These are phyloP conservation scores for Spathaspora sp. DNA, from an alignment of 805 yeast species.

Conservation along the genomic window DNA sequence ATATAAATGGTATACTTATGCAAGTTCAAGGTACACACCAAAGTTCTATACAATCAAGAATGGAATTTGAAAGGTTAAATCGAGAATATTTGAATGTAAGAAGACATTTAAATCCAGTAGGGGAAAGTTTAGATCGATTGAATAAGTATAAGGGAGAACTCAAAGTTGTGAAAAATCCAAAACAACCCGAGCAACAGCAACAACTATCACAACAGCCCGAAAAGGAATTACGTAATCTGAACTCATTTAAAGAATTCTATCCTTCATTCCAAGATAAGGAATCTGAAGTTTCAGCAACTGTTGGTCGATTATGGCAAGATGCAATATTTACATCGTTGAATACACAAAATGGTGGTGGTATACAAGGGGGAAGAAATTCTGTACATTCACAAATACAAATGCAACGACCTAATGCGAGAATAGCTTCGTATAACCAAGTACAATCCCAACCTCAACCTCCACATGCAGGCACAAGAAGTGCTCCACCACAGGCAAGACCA, in stretches of 20 bases:
- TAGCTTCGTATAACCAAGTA: slow-evolving; percentile 4
- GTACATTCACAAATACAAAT: slow-evolving; percentile 8
- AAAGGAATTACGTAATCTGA: slow-evolving; percentile 15
- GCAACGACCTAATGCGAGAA: slow-evolving; percentile 6
- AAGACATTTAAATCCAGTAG: slow-evolving; percentile 67
- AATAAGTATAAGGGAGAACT: slow-evolving; percentile 23
- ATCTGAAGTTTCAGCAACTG: slow-evolving; percentile 18
- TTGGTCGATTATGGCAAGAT: slow-evolving; percentile 39
- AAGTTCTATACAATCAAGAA: slow-evolving; percentile 56
- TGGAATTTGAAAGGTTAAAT: slow-evolving; percentile 77
- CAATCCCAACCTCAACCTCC: neutral
- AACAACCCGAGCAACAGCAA: slow-evolving; percentile 4
- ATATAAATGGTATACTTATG: slow-evolving; percentile 24
- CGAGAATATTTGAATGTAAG: slow-evolving; percentile 70
- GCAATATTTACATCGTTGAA: slow-evolving; percentile 22
- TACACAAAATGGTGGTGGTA: slow-evolving; percentile 5
- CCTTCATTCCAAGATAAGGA: slow-evolving; percentile 29
- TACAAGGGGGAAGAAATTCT: slow-evolving; percentile 3
- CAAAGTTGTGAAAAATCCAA: slow-evolving; percentile 19
- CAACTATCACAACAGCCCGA: neutral
- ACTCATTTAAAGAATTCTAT: slow-evolving; percentile 32
- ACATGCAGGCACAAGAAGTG: neutral
- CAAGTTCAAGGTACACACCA: slow-evolving; percentile 29
- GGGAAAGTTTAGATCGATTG: slow-evolving; percentile 56
- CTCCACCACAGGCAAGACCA: neutral